Base-by-base conservation (phyloP, 2,329 filamentous ascomycete genomes). In the Aspergillus jensenii region DNA sequence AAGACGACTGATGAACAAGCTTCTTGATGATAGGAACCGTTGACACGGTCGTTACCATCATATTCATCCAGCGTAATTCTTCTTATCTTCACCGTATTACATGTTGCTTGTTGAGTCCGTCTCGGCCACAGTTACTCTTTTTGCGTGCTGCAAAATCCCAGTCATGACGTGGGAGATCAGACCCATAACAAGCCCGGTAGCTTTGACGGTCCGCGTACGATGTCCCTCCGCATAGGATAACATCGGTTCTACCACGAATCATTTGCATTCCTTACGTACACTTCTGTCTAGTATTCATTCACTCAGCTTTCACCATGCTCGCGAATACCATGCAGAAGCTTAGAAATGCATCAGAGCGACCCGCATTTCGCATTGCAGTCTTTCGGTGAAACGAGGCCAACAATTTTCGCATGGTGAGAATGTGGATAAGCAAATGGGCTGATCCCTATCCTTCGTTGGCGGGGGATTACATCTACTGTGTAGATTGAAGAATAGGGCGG, bases 111-210 rank as follows among this genome's bases (percentile, higher is more conserved):
- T 31, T 31, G 17, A 54, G 19, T 14, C 27, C 21, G 23, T 50
- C 47, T 14, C 21, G 19, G 19, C 47, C 9, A 40, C 33, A 9
- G 33, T 5, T 15, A n/a, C 8, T 57, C 19, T 27, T 15, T 27
- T 49, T 44, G 21, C 21, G 3, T 21, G 21, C 21, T 21, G 21
- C 43, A 46, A 44, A 39, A 47, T 40, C 23, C 39, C 17, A 52
- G 45, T 58, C 50, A 58, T 58, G 56, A 58, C 56, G 56, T 58
- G 56, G 56, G 50, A 43, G 50, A 58, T 57, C 40, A 39, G 35
- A 43, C 43, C 55, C 15, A 23, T 43, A 35, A 39, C 11, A 27
- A 45, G 39, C 27, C n/a, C 23, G n/a, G 40, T 35, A 23, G 40
- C 50, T 15, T 44, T 45, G 40, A 41, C 50, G 12, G 12, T 35